These are phyloP conservation scores for Rubia yunnanensis DNA, from an alignment of 257 asterid species.

Conservation along the genomic window DNA sequence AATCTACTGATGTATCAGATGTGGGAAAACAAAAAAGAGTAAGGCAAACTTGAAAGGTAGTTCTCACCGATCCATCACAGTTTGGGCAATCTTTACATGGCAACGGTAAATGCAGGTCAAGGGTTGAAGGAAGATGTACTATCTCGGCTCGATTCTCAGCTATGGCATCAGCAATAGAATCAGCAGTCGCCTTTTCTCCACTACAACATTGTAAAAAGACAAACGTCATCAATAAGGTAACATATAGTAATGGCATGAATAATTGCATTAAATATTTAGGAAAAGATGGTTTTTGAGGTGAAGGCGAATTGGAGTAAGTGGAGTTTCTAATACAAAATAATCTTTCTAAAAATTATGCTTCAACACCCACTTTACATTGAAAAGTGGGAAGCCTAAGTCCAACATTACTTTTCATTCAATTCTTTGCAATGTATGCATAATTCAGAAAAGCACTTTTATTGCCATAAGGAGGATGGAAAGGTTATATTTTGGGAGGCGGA, in stretches of 20 bases:
- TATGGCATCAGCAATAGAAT: slow-evolving; percentile 77
- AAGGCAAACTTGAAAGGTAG: slow-evolving; percentile 9
- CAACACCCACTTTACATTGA: neutral
- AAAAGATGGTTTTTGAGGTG: neutral
- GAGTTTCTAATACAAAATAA: neutral
- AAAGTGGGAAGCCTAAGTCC: neutral
- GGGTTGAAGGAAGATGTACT: slow-evolving; percentile 80
- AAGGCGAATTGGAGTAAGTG: neutral
- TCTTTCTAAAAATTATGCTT: neutral
- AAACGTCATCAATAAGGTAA: slow-evolving; percentile 1
- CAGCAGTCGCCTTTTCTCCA: slow-evolving; percentile 96
- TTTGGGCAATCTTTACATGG: slow-evolving; percentile 86
- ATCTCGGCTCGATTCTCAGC: slow-evolving; percentile 88
- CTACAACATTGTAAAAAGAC: slow-evolving; percentile 23
- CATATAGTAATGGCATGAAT: neutral
- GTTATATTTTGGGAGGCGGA: neutral
- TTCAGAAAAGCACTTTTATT: neutral
- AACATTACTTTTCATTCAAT: neutral
- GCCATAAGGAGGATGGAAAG: no score
- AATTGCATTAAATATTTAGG: neutral
- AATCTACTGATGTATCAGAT: slow-evolving; percentile 9
- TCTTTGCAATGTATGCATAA: neutral
- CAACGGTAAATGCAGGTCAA: slow-evolving; percentile 62
- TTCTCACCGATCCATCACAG: slow-evolving; percentile 88
- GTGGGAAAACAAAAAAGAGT: slow-evolving; percentile 9